phyloP scores from a whole-genome alignment of 768 basidiomycete species.

The Wakefieldia striispora region DNA sequence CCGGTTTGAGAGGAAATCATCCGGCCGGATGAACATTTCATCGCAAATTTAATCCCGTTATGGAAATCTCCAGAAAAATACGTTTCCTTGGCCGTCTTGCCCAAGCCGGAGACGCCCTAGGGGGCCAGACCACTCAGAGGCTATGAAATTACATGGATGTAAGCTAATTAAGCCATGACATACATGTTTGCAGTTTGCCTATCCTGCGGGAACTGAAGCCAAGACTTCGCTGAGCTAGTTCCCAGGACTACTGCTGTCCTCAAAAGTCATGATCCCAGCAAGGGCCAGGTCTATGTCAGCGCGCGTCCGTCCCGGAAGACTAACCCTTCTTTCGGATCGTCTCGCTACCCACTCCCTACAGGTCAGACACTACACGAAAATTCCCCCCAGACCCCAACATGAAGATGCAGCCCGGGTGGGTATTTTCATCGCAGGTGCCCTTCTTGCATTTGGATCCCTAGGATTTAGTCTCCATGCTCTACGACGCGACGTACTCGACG shows the following conservation, averaged over 20 bases:
- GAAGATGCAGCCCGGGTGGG: constrained; percentile 7
- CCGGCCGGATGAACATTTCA: neutral
- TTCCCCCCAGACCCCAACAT: neutral
- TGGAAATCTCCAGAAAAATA: too few species aligned
- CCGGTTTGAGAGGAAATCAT: constrained; percentile 4
- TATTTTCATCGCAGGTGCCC: constrained; percentile 15
- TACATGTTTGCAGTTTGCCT: too few species aligned
- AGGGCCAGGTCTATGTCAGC: neutral
- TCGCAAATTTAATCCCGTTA: constrained; percentile 1
- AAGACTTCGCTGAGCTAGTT: too few species aligned
- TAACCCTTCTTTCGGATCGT: neutral
- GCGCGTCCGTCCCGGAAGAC: neutral
- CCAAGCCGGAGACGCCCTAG: too few species aligned
- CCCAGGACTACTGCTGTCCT: neutral
- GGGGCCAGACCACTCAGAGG: too few species aligned
- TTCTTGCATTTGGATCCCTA: constrained; percentile 21
- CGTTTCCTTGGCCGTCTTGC: too few species aligned
- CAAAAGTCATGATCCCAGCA: neutral
- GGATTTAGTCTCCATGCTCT: constrained; percentile 20
- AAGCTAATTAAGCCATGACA: too few species aligned
- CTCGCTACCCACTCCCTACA: neutral
- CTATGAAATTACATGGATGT: too few species aligned
- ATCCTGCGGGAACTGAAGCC: too few species aligned
- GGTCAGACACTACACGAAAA: constrained; percentile 1
- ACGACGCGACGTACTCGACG: neutral